A percentile compares a stretch with the other conserved stretches of the same genome.
These are phyloP conservation scores for Paraleonurus japonicus DNA, from an alignment of 257 asterid species.

Conservation along the genomic window DNA sequence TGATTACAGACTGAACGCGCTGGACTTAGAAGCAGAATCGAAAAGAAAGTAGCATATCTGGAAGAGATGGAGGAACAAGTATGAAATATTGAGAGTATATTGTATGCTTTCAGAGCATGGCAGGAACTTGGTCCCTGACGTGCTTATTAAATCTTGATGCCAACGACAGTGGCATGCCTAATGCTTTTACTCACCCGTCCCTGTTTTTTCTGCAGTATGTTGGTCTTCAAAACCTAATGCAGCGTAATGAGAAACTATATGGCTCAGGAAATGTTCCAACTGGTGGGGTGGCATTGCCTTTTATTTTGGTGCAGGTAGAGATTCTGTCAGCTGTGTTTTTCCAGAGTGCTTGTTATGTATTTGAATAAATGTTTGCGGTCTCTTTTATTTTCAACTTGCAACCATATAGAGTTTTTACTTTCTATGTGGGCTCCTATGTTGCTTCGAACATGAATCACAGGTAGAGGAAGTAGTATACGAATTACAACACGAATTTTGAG, in stretches of 20 bases:
- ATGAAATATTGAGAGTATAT: slow-evolving; percentile 22
- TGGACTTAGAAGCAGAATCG: slow-evolving; percentile 63
- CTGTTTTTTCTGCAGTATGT: slow-evolving; percentile 45
- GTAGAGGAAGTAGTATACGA: background rate
- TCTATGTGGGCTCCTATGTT: too few species aligned
- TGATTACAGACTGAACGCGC: slow-evolving; percentile 58
- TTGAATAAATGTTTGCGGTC: background rate
- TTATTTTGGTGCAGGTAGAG: slow-evolving; percentile 89
- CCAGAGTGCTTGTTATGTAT: background rate
- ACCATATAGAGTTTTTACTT: too few species aligned
- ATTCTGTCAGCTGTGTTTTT: background rate
- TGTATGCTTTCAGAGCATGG: slow-evolving; percentile 3
- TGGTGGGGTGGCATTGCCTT: slow-evolving; percentile 90
- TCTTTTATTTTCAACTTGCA: too few species aligned
- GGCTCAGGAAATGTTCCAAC: slow-evolving; percentile 83
- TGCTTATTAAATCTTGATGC: slow-evolving; percentile 6
- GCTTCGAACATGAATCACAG: too few species aligned
- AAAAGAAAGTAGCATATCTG: slow-evolving; percentile 79
- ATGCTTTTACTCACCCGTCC: slow-evolving; percentile 5
- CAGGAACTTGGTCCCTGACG: slow-evolving; percentile 13
- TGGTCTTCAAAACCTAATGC: slow-evolving; percentile 77
- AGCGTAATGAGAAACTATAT: slow-evolving; percentile 65
- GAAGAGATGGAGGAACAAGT: slow-evolving; percentile 84
- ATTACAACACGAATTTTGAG: background rate
- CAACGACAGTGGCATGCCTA: slow-evolving; percentile 1